phyloP scores from a whole-genome alignment of 805 yeast species.

The Wickerhamiella sergipiensis region DNA sequence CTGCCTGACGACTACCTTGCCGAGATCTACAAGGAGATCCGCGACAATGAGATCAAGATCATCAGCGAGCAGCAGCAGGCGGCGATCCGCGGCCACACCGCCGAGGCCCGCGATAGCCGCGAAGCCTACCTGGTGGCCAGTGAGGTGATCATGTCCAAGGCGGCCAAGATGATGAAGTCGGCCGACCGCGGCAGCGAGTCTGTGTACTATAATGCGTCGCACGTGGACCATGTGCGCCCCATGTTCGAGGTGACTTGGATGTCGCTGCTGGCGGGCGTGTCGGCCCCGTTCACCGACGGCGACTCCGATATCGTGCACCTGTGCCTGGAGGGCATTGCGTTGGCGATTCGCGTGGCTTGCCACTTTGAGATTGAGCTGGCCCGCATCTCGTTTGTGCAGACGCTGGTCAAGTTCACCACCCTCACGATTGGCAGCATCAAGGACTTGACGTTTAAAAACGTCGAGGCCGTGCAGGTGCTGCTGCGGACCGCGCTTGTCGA shows the following conservation, averaged over 20 bases:
- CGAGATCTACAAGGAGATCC: conserved; percentile 65
- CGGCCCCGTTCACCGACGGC: conserved; percentile 79
- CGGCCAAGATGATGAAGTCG: conserved; percentile 51
- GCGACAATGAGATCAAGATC: conserved; percentile 70
- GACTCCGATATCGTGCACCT: conserved; percentile 42
- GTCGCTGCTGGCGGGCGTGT: conserved; percentile 88
- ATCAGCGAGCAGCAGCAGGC: conserved; percentile 93
- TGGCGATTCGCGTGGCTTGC: conserved; percentile 72
- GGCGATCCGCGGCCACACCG: conserved; percentile 49
- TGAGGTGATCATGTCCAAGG: conserved; percentile 75
- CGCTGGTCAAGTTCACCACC: conserved; percentile 75
- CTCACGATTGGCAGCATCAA: conserved; percentile 62
- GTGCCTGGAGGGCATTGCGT: conserved; percentile 74
- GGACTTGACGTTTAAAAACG: conserved; percentile 65
- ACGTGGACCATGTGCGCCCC: conserved; percentile 79
- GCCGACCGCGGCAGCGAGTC: conserved; percentile 32
- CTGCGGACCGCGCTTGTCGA: conserved; percentile 66
- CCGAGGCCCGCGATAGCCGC: conserved; percentile 40
- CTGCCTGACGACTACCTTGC: conserved; percentile 61
- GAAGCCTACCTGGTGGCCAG: conserved; percentile 81
- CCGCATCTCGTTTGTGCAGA: conserved; percentile 77
- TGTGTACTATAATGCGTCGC: conserved; percentile 68
- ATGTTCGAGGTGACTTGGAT: conserved; percentile 94
- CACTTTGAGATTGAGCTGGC: conserved; percentile 75
- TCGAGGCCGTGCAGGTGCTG: conserved; percentile 62